These are phyloP conservation scores for Candida dajiaensis DNA, from an alignment of 805 yeast species.

Conservation along the genomic window DNA sequence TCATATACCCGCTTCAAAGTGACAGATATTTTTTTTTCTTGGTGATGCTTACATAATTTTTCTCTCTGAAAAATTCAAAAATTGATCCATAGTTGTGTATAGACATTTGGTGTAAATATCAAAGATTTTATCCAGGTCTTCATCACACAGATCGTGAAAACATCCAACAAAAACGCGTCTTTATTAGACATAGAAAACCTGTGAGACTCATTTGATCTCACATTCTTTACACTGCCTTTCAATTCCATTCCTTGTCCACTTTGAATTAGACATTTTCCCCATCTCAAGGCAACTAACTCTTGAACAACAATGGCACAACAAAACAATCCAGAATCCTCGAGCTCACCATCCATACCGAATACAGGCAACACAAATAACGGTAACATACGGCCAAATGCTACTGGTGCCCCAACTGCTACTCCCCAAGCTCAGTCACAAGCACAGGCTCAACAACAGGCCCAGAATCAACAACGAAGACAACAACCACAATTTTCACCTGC, in stretches of 20 bases:
- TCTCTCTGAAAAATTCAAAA: not conserved
- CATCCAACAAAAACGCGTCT: not conserved
- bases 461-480: conserved; percentile 19
- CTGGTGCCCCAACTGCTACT: not conserved
- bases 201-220: not conserved
- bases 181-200: not conserved
- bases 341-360: not conserved
- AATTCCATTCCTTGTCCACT: not conserved
- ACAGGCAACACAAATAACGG: not conserved
- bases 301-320: conserved; percentile 3
- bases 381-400: conserved; percentile 1
- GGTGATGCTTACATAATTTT: not conserved
- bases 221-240: not conserved
- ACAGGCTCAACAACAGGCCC: conserved; percentile 6
- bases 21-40: not conserved
- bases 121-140: not conserved
- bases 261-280: not conserved
- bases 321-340: not conserved
- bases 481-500: conserved; percentile 61
- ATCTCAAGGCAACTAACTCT: not conserved
- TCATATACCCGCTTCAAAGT: not conserved
- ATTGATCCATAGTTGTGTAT: not conserved
- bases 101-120: no score
- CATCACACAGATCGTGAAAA: not conserved
- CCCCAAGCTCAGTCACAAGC: conserved; percentile 3